Evolutionary conservation across 768 basidiomycete genomes (phyloP).

Genomic region (Auriculariales sp.): DNA sequence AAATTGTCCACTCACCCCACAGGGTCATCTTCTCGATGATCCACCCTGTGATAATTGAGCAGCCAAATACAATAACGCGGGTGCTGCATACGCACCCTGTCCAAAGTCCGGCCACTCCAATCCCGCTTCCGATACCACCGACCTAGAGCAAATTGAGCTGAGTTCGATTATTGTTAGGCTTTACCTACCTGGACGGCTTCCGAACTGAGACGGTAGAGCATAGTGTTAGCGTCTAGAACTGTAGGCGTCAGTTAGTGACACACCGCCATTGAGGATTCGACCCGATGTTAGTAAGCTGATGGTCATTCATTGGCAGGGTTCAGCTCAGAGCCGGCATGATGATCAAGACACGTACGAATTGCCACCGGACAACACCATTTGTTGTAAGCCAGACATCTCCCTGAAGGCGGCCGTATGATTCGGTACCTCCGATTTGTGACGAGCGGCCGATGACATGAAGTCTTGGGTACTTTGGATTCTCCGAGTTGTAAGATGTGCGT

Average conservation of each 20-base stretch:
- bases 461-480: conserved; percentile 20
- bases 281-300: conserved; percentile 37
- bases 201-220: conserved; percentile 24
- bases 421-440: conserved; percentile 24
- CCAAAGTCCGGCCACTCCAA: conserved; percentile 58
- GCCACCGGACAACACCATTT: conserved; percentile 36
- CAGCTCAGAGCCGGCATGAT: conserved; percentile 1
- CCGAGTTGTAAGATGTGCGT: conserved; percentile 11
- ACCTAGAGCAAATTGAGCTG: conserved; percentile 21
- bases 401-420: conserved; percentile 24
- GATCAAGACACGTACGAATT: conserved; percentile 33
- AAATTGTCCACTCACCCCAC: background rate
- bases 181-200: conserved; percentile 32
- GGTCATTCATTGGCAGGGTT: conserved; percentile 8
- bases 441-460: conserved; percentile 35
- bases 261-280: conserved; percentile 44
- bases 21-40: background rate
- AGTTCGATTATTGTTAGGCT: conserved; percentile 6
- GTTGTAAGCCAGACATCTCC: conserved; percentile 35
- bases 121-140: conserved; percentile 48
- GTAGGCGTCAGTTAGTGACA: conserved; percentile 5
- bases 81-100: too few relatives aligned
- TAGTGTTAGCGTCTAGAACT: background rate
- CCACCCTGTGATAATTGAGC: too few relatives aligned
- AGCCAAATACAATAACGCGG: too few relatives aligned